Base-by-base conservation (phyloP, 345 rosid genomes). In the Punica granatum region DNA sequence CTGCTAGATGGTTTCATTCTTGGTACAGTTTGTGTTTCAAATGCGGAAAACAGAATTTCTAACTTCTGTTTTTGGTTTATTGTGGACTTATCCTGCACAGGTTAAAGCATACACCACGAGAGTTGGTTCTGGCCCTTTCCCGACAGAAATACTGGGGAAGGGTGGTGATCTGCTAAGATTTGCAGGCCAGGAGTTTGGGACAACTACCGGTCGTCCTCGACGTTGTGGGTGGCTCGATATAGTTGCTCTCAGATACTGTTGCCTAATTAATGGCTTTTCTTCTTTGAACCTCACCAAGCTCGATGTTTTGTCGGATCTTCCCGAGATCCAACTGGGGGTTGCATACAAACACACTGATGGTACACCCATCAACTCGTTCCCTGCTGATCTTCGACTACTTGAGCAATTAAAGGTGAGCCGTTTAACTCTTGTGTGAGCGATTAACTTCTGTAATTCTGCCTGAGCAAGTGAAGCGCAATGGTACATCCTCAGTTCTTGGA, bases 211-310 rank as follows among this genome's bases (percentile, higher is more conserved):
- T 35, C 99, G 97, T 51, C 99, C 99, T 77, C 95, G 99, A 41
- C 96, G 97, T 63, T 94, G 99, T 73, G 99, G 97, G 46, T 94
- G 99, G 99, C 97, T 94, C 10, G 99, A 94, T 79, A 68, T 94
- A 60, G 99, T 94, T 79, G 97, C 97, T 6, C 75, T 91, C 76
- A 89, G 75, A 72, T 94, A 75, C 75, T 78, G 88, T 75, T 91
- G 95, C 77, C 95, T 86, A 74, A 86, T 94, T 70, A 94, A 94
- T 70, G 97, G 97, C 36, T 89, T 94, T 73, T 84, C 99, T n/a
- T 89, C 99, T 26, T 82, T 94, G 39, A 94, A 94, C 75, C 91
- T 94, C 70, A 94, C 99, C 69, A 94, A 94, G 77, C 86, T 94
- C 41, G 97, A 94, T 79, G 99, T 94, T 48, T 71, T 91, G 72